Evolutionary conservation across 371 early-diverging fungal species (phyloP), one percentile per base, ranked within the genome.

Genomic region (Mucor racemosus): DNA sequence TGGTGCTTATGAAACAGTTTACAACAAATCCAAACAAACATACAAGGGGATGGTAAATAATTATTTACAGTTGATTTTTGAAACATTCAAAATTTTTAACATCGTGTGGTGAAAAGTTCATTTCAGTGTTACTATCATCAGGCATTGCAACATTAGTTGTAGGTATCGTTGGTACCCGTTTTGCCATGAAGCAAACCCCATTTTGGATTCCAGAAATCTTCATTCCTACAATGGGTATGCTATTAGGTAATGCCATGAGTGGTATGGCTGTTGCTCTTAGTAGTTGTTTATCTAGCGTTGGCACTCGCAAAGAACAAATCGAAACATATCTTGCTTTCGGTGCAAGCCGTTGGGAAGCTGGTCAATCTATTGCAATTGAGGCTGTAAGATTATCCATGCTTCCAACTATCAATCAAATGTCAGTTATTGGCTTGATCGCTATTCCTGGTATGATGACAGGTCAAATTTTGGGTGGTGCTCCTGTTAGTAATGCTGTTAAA

Each of bases 361-460:
- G 90, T 4, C 82, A 84, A 21, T 89, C 91, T 0, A 76, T 94
- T 38, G 90, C 90, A 1, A 74, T 82, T 5, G 92, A 93, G 48
- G 88, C 95, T 1, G 84, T 95, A 55, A 80, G 91, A 33, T 68
- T 86, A 4, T 93, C 94, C 31, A 82, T 95, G 81, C 65, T 95
- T 58, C 97, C 97, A 1, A 88, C 89, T 0, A 85, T 96, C 58
- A 95, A 94, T 69, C 84, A 87, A 34, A 94, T 95, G 92, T 84
- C 90, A 38, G 89, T 94, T 46, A 92, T 92, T 62, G 96, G 96
- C 0, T 75, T 96, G 64, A 92, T 96, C 58, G 89, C 93, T 7
- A 95, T 96, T 44, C 96, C 96, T 0, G 96, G 94, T 5, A 88
- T 93, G 84, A 95, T 96, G 95, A 94, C 93, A 0, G 96, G 96